Evolutionary conservation across 768 basidiomycete genomes (phyloP).

Genomic region (Suillus clintonianus): DNA sequence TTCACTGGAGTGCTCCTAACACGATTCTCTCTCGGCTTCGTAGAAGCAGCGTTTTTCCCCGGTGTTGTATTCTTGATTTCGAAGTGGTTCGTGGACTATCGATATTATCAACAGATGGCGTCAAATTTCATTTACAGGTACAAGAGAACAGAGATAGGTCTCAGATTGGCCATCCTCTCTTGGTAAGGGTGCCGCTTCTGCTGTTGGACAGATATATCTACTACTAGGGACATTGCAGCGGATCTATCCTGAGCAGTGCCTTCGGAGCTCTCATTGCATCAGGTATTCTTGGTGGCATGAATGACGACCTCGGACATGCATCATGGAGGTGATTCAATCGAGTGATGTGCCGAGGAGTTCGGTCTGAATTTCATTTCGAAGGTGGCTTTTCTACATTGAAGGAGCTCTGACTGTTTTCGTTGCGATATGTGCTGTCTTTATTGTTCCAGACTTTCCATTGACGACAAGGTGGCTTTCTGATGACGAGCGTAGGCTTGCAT

Average conservation of each 20-base stretch:
- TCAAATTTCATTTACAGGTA: conserved; percentile 37
- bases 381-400: conserved; percentile 53
- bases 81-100: conserved; percentile 32
- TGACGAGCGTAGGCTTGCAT: conserved; percentile 47
- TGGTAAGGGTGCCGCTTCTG: conserved; percentile 21
- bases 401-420: conserved; percentile 46
- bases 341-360: background rate
- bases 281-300: conserved; percentile 48
- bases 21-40: conserved; percentile 55
- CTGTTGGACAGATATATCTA: background rate
- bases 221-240: conserved; percentile 12
- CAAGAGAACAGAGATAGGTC: conserved; percentile 43
- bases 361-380: conserved; percentile 16
- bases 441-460: conserved; percentile 50
- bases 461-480: conserved; percentile 38
- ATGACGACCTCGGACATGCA: conserved; percentile 47
- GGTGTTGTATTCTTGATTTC: conserved; percentile 45
- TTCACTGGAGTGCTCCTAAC: conserved; percentile 44
- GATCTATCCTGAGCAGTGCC: conserved; percentile 55
- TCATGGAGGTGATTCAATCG: conserved; percentile 49
- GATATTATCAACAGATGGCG: conserved; percentile 24
- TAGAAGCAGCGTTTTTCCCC: conserved; percentile 50
- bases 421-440: conserved; percentile 44
- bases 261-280: conserved; percentile 54
- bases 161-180: conserved; percentile 45